These are phyloP conservation scores for Fusarium sp. DNA, from an alignment of 2,329 filamentous ascomycete species.

Conservation along the genomic window DNA sequence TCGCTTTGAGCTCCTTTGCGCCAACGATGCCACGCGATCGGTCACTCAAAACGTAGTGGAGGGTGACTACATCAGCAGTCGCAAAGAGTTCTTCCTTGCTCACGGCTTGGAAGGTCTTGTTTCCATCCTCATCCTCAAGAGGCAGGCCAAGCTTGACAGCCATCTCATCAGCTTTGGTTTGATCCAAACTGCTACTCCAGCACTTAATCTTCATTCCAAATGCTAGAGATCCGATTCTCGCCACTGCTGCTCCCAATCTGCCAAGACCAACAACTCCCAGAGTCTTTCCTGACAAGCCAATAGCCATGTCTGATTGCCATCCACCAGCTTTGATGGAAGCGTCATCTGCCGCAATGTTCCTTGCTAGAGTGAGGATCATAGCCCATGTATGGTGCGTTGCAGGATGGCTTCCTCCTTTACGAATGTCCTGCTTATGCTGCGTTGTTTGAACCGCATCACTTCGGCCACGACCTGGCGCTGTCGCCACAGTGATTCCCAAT, in stretches of 20 bases:
- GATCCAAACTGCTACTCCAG: neutral
- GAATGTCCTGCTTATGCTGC: neutral
- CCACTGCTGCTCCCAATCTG: neutral
- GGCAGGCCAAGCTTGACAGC: neutral
- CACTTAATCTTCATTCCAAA: conserved; percentile 6
- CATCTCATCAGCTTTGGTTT: conserved; percentile 59
- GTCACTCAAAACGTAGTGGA: conserved; percentile 9
- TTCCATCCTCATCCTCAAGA: neutral
- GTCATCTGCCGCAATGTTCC: neutral
- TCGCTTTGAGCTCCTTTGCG: neutral
- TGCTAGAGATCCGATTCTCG: neutral
- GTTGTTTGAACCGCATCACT: neutral
- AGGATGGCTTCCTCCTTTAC: conserved; percentile 1
- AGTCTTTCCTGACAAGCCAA: neutral
- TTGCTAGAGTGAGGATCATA: neutral
- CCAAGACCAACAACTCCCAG: neutral
- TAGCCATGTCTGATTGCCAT: conserved; percentile 1
- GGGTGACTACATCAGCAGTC: conserved; percentile 4
- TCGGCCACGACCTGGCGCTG: neutral
- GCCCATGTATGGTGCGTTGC: neutral
- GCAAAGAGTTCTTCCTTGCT: conserved; percentile 6
- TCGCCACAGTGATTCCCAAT: neutral
- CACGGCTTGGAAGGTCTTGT: conserved; percentile 3
- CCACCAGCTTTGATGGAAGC: neutral
- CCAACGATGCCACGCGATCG: neutral